Base-by-base conservation (phyloP, 2,329 filamentous ascomycete species). In the Talaromyces sp. region DNA sequence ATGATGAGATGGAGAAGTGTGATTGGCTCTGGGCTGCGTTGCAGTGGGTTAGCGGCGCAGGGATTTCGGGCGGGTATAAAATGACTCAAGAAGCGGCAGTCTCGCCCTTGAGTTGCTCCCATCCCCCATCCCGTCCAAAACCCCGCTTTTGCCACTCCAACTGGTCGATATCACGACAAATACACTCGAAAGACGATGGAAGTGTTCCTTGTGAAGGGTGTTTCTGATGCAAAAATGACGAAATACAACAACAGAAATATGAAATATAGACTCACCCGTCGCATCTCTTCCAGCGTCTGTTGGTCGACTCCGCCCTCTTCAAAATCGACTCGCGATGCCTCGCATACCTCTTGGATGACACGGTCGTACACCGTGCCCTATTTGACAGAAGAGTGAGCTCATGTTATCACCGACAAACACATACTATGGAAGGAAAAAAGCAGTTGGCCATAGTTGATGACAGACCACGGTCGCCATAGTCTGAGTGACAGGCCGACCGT, bases 221-320 rank as follows among this genome's bases (percentile, higher is more conserved):
- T 13, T 1, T 45, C 31, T 6, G 56, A 59, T 31, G 39, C 56
- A 27, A 31, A 33, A 31, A 19, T 1, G 39, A 33, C 4, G 24
- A 33, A 43, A 59, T 43, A 19, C 3, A 59, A 43, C 37, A 62
- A 56, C n/a, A 10, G 33, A 49, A 19, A 50, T 57, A 61, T 62
- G 33, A 49, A 19, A 50, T 57, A 61, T 62, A 63, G 64, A 82
- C 91, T 86, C 84, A 98, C 94, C 87, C 89, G 86, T 79, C 89
- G 89, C 84, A 99, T 83, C 78, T 97, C 92, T 70, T 94, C 88
- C 73, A 99, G 82, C 60, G 94, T 94, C 71, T 87, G 84, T 77
- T 94, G 90, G 73, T 96, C 92, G 69, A 98, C 90, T 73, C 95
- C 95, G 72, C 90, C 92, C 81, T 99, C 95, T 79, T 99, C 95